phyloP scores from a whole-genome alignment of 2,329 filamentous ascomycete species.

The Aspergillus fumigatiaffinis region DNA sequence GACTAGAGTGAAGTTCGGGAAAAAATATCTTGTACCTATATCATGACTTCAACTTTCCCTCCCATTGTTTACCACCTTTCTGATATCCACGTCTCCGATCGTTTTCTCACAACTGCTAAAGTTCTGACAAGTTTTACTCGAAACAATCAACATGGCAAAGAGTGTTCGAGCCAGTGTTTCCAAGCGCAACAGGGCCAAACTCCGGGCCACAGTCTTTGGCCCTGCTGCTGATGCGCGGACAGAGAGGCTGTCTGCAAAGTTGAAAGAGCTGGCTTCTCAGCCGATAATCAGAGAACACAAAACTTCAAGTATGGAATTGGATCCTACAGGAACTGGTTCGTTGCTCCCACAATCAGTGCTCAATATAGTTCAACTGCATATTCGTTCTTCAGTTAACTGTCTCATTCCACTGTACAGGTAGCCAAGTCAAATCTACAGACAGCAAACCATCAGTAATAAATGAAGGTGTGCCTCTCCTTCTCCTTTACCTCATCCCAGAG shows the following conservation, averaged over 20 bases:
- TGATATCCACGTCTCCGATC: not conserved
- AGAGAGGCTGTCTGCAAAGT: conserved; percentile 78
- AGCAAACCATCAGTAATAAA: conserved; percentile 11
- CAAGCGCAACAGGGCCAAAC: conserved; percentile 77
- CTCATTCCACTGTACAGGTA: conserved; percentile 9
- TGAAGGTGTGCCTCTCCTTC: conserved; percentile 19
- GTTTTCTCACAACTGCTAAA: not conserved
- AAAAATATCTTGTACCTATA: not conserved
- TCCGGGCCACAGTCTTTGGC: conserved; percentile 79
- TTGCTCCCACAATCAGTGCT: not conserved
- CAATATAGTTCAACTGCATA: not conserved
- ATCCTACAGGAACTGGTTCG: conserved; percentile 24
- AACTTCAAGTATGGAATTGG: conserved; percentile 30
- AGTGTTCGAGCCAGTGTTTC: conserved; percentile 71
- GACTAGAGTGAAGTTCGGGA: conserved; percentile 1
- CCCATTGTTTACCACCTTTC: not conserved
- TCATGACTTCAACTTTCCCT: not conserved
- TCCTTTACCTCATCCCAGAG: not conserved
- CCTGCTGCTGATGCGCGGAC: conserved; percentile 75
- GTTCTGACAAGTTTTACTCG: not conserved
- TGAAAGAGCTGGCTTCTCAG: conserved; percentile 74
- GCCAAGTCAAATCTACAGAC: conserved; percentile 11
- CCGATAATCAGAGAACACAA: conserved; percentile 61
- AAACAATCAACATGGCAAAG: conserved; percentile 69
- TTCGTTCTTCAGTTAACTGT: not conserved